These are phyloP conservation scores for Ganoderma sinense DNA, from an alignment of 1,284 basidiomycete species.

Conservation along the genomic window DNA sequence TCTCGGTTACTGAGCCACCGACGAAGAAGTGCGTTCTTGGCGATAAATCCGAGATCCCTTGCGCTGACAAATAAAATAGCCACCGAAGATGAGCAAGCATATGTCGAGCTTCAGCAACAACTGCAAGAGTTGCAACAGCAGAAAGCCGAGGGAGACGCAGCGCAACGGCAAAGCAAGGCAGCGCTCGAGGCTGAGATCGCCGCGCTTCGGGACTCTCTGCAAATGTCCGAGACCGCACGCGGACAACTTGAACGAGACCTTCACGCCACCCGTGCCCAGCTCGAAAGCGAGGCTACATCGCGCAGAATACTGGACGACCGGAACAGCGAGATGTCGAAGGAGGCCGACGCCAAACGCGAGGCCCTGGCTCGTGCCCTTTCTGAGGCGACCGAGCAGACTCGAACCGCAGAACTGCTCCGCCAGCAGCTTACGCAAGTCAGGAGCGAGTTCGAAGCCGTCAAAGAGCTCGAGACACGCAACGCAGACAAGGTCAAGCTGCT, in stretches of 20 bases:
- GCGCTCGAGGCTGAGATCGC: conserved; percentile 62
- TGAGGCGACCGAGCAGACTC: conserved; percentile 73
- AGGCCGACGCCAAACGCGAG: conserved; percentile 65
- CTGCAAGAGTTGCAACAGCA: conserved; percentile 62
- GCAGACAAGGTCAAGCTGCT: conserved; percentile 68
- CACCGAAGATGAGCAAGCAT: conserved; percentile 75
- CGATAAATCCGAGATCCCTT: background rate
- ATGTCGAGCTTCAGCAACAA: conserved; percentile 71
- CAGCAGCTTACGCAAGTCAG: conserved; percentile 73
- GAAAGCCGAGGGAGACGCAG: conserved; percentile 59
- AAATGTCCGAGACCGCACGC: conserved; percentile 46
- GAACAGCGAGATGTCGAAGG: conserved; percentile 65
- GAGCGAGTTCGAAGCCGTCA: conserved; percentile 76
- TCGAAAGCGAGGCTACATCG: conserved; percentile 66
- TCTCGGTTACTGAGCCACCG: conserved; percentile 72
- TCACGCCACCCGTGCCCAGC: conserved; percentile 65
- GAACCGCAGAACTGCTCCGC: conserved; percentile 68
- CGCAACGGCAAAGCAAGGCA: conserved; percentile 61
- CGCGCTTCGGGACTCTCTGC: conserved; percentile 53
- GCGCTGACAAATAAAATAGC: conserved; percentile 46
- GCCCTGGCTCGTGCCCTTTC: conserved; percentile 69
- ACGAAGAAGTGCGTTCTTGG: conserved; percentile 63
- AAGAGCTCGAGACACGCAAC: conserved; percentile 72
- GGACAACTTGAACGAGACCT: conserved; percentile 70
- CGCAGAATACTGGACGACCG: conserved; percentile 72